Base-by-base conservation (phyloP, 1,284 basidiomycete genomes). In the Clitocybe nebularis region DNA sequence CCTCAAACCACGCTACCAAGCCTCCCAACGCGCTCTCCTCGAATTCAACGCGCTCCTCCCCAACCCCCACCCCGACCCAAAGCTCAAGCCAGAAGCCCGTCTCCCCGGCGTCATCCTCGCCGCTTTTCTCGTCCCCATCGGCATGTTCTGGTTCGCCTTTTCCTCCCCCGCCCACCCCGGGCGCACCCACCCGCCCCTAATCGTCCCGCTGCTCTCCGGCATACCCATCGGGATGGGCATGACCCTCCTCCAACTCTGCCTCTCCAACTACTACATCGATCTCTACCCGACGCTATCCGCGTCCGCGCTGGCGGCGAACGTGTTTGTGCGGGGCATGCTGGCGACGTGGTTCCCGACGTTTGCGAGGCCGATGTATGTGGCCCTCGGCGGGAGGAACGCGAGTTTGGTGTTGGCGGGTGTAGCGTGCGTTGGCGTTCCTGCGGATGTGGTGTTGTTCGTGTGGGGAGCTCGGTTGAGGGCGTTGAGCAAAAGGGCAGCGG, bases 261-360 rank as follows among this genome's bases (percentile, higher is more conserved):
- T 75, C 20, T 71, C 72, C 17, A 74, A 75, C 11, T 86, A 84
- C 63, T 65, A 83, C 41, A 80, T 84, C 71, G 81, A 82, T 50
- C 63, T 72, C 3, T 84, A 81, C 57, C 65, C 68, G 25, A 65
- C 79, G 19, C 77, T 79, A 51, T 80, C 78, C 41, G 82, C 82
- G 0, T 77, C 73, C 43, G 82, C 81, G 2, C 68, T 84, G 20
- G 83, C 84, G 0, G 75, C 46, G 19, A 47, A 47, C 41, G 13
- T 44, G 13, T 47, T 44, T 26, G 22, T 44, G 23, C 41, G 42
- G 2, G 36, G 36, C 21, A 29, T 47, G 8, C 36, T 47, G 10
- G 42, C 46, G 24, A 44, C 46, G 19, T 47, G 46, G 46, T 47
- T 44, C 33, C 46, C 46, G 20, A 40, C 46, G 2, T 44, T 47